A percentile compares a stretch with the other conserved stretches of the same genome.
These are phyloP conservation scores for Syncephalastrum monosporum DNA, from an alignment of 371 early-diverging fungal genomes.

Conservation along the genomic window DNA sequence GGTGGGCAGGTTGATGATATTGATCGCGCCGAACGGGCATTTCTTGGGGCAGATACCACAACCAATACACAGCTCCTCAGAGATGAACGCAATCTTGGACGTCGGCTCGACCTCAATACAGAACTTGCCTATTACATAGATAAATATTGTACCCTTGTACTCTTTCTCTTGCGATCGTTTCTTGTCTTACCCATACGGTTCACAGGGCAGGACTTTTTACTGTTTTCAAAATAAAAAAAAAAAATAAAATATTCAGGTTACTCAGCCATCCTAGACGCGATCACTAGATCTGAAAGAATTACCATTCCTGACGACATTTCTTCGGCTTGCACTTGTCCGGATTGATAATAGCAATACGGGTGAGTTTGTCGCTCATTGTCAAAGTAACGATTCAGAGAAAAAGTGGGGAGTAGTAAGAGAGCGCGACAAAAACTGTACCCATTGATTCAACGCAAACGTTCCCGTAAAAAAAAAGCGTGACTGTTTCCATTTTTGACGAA, in stretches of 20 bases:
- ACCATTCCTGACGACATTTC: constrained; percentile 99
- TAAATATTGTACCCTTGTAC: constrained; percentile 16
- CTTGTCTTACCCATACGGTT: constrained; percentile 70
- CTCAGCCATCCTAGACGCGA: constrained; percentile 1
- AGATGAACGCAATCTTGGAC: constrained; percentile 90
- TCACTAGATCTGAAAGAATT: constrained; percentile 33
- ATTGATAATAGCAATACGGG: constrained; percentile 97
- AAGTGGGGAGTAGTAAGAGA: constrained; percentile 1
- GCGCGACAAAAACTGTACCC: not conserved
- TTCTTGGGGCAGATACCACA: constrained; percentile 99
- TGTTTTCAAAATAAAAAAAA: constrained; percentile 13
- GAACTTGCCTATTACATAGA: constrained; percentile 76
- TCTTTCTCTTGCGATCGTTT: not conserved
- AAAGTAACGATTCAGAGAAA: not conserved
- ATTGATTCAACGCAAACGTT: not conserved
- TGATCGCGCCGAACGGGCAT: constrained; percentile 99
- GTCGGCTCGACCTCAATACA: constrained; percentile 91
- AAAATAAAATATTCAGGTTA: constrained; percentile 1
- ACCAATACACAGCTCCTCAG: constrained; percentile 99
- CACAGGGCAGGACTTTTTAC: constrained; percentile 89
- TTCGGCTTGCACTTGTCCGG: constrained; percentile 99
- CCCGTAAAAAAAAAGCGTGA: not conserved
- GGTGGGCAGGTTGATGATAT: constrained; percentile 98
- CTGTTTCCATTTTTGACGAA: no score
- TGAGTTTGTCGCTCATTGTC: constrained; percentile 73